Evolutionary conservation across 1,284 basidiomycete species (phyloP), one percentile per base, ranked within the genome.

Genomic region (Porogramme epimiltina): DNA sequence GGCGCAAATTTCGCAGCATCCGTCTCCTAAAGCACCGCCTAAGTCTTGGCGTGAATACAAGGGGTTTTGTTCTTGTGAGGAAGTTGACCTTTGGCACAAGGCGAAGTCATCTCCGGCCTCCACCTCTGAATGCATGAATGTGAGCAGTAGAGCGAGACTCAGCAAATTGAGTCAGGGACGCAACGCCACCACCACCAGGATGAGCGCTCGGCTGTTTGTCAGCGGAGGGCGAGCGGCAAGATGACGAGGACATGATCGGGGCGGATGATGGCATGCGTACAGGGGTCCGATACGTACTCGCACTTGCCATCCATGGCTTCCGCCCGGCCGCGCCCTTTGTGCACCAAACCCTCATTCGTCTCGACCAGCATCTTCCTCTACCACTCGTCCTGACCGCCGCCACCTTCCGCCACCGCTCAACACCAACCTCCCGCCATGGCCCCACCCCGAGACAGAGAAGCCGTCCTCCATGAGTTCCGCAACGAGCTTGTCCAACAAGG

Each of bases 401-500:
- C 20, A 28, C 16, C 18, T 33, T 18, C 20, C 13, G n/a, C n/a
- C 28, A 33, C 22, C 39, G 19, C 19, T 28, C 16, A 16, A 37
- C 16, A 20, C 25, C 33, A 16, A 25, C 20, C 34, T 18, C 16
- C 38, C 38, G 20, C 28, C 36, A 25, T 36, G 25, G 4, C 28
- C 42, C 16, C 6, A 13, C 52, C 49, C 25, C 51, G 52, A 19
- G 54, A 62, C 49, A 52, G 63, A 25, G 51, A 49, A 0, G 52
- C 52, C 6, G 40, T 62, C 18, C 51, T 70, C 48, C 33, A 59
- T 10, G 61, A 68, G 25, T 84, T 87, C 60, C 76, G 82, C 20
- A 62, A 75, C 53, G 69, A 79, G 43, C 59, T 85, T 10, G 74
- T 75, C 28, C 63, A 71, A 2, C 81, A 85, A 49, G 79, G 69